Percentiles rank a stretch among this genome's conserved stretches.
Conservation (phyloP, 176 grass and related monocot genomes). For the Carex myosuroides region DNA sequence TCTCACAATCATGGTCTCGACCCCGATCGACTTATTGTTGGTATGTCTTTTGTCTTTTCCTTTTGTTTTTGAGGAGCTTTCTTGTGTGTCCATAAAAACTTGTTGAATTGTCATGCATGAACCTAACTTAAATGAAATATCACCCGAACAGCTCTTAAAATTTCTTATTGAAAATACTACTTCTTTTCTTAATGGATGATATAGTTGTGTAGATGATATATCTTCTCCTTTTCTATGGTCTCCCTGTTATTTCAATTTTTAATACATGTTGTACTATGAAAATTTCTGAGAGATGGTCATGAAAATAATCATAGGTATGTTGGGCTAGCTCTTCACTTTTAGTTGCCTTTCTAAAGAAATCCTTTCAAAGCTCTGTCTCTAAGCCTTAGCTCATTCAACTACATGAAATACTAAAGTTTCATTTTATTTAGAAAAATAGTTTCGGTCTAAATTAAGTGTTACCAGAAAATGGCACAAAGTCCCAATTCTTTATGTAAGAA, state of each 20-base stretch:
- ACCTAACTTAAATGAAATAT: not conserved
- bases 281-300: not conserved
- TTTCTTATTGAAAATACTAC: not conserved
- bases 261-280: not conserved
- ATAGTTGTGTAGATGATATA: not conserved
- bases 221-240: not conserved
- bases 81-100: not conserved
- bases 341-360: not conserved
- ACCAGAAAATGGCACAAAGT: not conserved
- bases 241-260: not conserved
- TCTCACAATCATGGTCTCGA: slow-evolving; percentile 73
- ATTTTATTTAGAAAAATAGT: not conserved
- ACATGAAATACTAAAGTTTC: not conserved
- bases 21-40: slow-evolving; percentile 75
- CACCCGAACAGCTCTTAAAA: not conserved
- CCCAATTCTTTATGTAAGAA: not conserved
- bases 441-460: not conserved
- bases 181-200: not conserved
- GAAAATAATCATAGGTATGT: not conserved
- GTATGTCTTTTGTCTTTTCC: slow-evolving; percentile 30
- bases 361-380: not conserved
- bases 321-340: not conserved
- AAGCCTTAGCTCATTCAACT: not conserved
- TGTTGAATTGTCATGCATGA: not conserved
- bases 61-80: not conserved